Conservation (phyloP, 495 filamentous ascomycete genomes). For the Aspergillus sclerotiicarbonarius region DNA sequence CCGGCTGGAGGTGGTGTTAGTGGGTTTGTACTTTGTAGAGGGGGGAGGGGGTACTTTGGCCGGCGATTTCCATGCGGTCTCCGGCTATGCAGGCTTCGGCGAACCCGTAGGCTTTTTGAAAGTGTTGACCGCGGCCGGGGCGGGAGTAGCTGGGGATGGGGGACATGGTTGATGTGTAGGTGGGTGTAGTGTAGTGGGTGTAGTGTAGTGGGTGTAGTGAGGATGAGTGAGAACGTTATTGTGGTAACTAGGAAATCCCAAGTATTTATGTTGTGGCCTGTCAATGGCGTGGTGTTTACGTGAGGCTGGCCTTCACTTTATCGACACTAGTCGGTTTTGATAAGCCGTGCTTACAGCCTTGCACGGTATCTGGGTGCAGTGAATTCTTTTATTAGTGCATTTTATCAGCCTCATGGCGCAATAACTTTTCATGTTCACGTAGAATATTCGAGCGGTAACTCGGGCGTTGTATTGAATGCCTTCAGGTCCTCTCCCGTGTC, state of each 20-base stretch:
- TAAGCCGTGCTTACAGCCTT: too few relatives aligned
- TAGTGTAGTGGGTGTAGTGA: not conserved
- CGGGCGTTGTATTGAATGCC: not conserved
- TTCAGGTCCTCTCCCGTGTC: not conserved
- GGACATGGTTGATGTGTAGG: not conserved
- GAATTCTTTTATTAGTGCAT: too few relatives aligned
- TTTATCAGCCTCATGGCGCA: too few relatives aligned
- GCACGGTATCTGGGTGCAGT: too few relatives aligned
- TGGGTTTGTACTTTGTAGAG: not conserved
- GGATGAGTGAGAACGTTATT: too few relatives aligned
- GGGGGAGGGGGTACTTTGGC: slow-evolving; percentile 13
- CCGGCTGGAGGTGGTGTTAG: slow-evolving; percentile 6
- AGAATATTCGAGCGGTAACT: not conserved
- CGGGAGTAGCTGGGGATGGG: slow-evolving; percentile 9
- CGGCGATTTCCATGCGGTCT: slow-evolving; percentile 12
- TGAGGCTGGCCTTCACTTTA: too few relatives aligned
- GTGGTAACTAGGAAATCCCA: too few relatives aligned
- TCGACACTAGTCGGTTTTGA: too few relatives aligned
- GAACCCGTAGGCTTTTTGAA: slow-evolving; percentile 17
- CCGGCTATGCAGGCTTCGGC: slow-evolving; percentile 15
- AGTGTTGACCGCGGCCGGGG: slow-evolving; percentile 16
- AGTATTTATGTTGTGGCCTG: too few relatives aligned
- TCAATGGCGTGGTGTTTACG: too few relatives aligned
- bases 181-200: too few relatives aligned
- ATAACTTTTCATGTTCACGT: too few relatives aligned